Evolutionary conservation across 225 moss, liverwort and hornwort species (phyloP).

Genomic region (Marchantia paleacea): DNA sequence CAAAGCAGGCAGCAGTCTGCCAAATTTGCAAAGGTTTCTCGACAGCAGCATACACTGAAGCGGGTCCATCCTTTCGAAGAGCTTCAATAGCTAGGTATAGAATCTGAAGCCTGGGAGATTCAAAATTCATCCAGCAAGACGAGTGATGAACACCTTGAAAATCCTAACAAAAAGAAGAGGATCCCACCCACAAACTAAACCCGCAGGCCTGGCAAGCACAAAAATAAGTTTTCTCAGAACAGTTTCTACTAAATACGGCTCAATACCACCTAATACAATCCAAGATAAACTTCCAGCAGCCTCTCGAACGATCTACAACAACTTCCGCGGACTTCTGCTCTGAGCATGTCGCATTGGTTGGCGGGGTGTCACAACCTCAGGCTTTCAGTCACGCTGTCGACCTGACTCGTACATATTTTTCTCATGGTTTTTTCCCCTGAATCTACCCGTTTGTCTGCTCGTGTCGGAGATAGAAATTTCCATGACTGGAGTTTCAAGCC

Average conservation of each 20-base stretch:
- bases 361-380: too few species aligned
- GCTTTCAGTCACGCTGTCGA: background rate
- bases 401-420: background rate
- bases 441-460: background rate
- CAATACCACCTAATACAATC: background rate
- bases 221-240: background rate
- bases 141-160: background rate
- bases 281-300: background rate
- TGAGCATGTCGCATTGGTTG: background rate
- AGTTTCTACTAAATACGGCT: background rate
- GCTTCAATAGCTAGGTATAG: conserved; percentile 59
- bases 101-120: conserved; percentile 58
- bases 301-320: background rate
- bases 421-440: background rate
- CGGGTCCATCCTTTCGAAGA: conserved; percentile 42
- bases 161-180: background rate
- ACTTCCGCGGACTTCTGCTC: background rate
- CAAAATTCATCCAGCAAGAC: background rate
- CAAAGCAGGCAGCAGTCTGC: conserved; percentile 88
- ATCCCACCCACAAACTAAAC: background rate
- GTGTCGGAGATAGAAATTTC: background rate
- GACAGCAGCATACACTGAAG: conserved; percentile 65
- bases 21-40: conserved; percentile 92
- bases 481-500: background rate
- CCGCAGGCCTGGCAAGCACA: background rate